Evolutionary conservation across 2,329 filamentous ascomycete genomes (phyloP), one percentile per base, ranked within the genome.

Genomic region (Epichloe scottii): DNA sequence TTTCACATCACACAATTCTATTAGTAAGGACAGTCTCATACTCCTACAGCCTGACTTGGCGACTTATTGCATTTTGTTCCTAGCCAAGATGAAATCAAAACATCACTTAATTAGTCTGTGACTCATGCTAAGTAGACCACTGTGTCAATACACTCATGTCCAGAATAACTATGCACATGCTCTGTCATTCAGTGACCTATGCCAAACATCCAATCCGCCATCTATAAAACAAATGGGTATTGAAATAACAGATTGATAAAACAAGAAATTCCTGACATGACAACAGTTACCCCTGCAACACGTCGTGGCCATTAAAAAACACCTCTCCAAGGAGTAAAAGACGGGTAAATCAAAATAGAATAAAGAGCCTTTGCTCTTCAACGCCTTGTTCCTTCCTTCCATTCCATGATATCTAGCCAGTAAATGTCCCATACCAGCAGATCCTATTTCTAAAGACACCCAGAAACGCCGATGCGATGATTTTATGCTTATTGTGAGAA

Each of bases 391-490:
- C 37, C 23, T 26, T 33, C 23, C 46, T 41, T 26, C 40, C 46
- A 15, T 34, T 42, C 46, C 26, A 46, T 52, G 50, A 45, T 49
- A 41, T 49, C 33, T 41, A 48, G 37, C 41, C 46, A 40, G 26
- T 23, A 33, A 48, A 39, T 48, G n/a, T 19, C 21, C 21, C 38
- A 4, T 42, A 40, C 19, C 44, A 26, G 21, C 49, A 42, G 41
- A 19, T 46, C 38, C 39, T 35, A 43, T 23, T 38, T 12, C 33
- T 6, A 39, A 33, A 26, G 19, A 37, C 48, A 40, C 15, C 34
- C 38, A 34, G 40, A 51, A 52, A 48, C 50, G 46, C 50, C 50
- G 46, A 34, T 40, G 46, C 26, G 35, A 49, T 49, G 50, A 35
- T 43, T 39, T 48, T 33, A 40, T 39, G 21, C 45, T 43, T 34